A percentile compares a stretch with the other conserved stretches of the same genome.
Conservation (phyloP, 768 basidiomycete species). For the Mycena galopus region DNA sequence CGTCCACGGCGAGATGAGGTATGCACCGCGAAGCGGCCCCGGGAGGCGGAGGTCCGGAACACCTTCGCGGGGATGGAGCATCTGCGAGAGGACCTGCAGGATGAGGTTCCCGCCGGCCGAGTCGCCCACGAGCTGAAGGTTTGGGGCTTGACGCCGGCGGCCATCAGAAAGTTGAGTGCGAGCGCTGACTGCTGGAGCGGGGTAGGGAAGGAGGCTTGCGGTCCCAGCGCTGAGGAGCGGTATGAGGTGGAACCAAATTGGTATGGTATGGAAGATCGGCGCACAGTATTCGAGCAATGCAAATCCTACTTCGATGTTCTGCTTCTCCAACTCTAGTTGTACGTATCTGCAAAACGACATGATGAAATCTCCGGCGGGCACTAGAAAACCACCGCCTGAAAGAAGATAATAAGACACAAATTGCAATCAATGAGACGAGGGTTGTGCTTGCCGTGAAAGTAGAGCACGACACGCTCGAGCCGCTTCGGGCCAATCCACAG, state of each 20-base stretch:
- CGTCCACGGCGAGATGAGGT: slow-evolving; percentile 54
- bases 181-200: slow-evolving; percentile 45
- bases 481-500: slow-evolving; percentile 51
- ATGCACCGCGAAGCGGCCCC: slow-evolving; percentile 41
- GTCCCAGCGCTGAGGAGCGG: slow-evolving; percentile 41
- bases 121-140: slow-evolving; percentile 51
- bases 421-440: not conserved
- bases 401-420: not conserved
- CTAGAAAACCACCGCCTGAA: slow-evolving; percentile 49
- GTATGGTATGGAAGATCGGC: slow-evolving; percentile 2
- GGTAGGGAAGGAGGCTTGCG: slow-evolving; percentile 44
- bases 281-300: slow-evolving; percentile 50
- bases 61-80: slow-evolving; percentile 45
- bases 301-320: slow-evolving; percentile 42
- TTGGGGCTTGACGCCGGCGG: slow-evolving; percentile 47
- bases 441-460: slow-evolving; percentile 45
- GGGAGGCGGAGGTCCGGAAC: slow-evolving; percentile 40
- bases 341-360: slow-evolving; percentile 48
- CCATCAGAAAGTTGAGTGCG: slow-evolving; percentile 46
- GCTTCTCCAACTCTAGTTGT: slow-evolving; percentile 41
- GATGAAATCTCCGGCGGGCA: slow-evolving; percentile 38
- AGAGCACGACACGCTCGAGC: slow-evolving; percentile 49
- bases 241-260: not conserved
- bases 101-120: slow-evolving; percentile 52
- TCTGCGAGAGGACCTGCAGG: slow-evolving; percentile 48